These are phyloP conservation scores for Podaxis pistillaris DNA, from an alignment of 768 basidiomycete species.

Conservation along the genomic window DNA sequence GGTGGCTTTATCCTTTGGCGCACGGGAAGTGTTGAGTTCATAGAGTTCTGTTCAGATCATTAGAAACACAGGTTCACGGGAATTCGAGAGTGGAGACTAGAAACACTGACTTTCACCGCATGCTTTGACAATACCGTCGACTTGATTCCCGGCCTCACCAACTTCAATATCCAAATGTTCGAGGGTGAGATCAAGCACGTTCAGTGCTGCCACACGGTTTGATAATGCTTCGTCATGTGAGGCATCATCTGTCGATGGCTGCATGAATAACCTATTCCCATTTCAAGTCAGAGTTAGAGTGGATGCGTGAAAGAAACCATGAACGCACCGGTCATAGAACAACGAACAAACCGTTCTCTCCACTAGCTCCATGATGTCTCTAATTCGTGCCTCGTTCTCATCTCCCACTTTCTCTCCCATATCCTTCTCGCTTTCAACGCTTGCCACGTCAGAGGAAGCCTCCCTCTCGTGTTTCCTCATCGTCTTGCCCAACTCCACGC, in stretches of 20 bases:
- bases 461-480: background rate
- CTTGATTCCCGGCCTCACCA: conserved; percentile 45
- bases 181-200: conserved; percentile 84
- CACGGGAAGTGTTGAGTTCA: conserved; percentile 39
- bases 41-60: conserved; percentile 27
- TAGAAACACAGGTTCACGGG: background rate
- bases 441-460: background rate
- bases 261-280: conserved; percentile 69
- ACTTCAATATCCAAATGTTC: conserved; percentile 89
- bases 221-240: conserved; percentile 90
- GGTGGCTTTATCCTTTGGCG: conserved; percentile 77
- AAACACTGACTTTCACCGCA: conserved; percentile 73
- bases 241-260: conserved; percentile 63
- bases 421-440: conserved; percentile 19
- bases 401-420: conserved; percentile 32
- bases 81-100: background rate
- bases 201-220: conserved; percentile 86
- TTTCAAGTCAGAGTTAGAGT: background rate
- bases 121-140: conserved; percentile 63
- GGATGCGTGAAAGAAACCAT: background rate
- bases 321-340: conserved; percentile 77
- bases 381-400: conserved; percentile 45
- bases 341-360: conserved; percentile 69
- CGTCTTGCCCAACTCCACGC: conserved; percentile 18
- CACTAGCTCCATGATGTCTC: conserved; percentile 66